Evolutionary conservation across 2,329 filamentous ascomycete species (phyloP).

Genomic region (Cordyceps cateniannulata): DNA sequence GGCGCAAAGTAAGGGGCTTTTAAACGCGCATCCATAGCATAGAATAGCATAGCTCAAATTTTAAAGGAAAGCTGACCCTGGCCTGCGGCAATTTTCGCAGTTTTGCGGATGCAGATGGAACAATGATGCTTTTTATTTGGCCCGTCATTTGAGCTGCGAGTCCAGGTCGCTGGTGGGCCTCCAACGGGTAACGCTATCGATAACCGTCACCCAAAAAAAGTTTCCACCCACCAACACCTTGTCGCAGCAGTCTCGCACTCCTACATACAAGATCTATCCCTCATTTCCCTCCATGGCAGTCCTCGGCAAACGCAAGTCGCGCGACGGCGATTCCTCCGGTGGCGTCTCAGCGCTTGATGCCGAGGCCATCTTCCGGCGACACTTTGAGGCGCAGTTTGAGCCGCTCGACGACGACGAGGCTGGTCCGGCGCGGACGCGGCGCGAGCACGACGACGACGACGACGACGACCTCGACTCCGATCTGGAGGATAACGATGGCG

Average conservation of each 20-base stretch:
- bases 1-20: constrained; percentile 5
- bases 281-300: constrained; percentile 31
- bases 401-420: constrained; percentile 48
- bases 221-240: not conserved
- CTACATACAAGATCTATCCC: not conserved
- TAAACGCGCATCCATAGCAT: not conserved
- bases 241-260: not conserved
- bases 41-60: not conserved
- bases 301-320: constrained; percentile 43
- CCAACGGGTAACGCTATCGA: not conserved
- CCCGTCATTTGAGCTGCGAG: too few species aligned
- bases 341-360: constrained; percentile 43
- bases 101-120: not conserved
- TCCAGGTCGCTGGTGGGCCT: too few species aligned
- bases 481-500: constrained; percentile 21
- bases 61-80: too few species aligned
- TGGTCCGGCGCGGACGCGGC: constrained; percentile 23
- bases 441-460: constrained; percentile 23
- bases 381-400: constrained; percentile 85
- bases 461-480: constrained; percentile 25
- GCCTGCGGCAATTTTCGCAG: not conserved
- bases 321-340: constrained; percentile 4
- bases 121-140: not conserved
- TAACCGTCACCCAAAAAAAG: not conserved
- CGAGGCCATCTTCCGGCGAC: constrained; percentile 69